Percentiles rank a stretch among this genome's conserved stretches.
These are phyloP conservation scores for Fusarium domesticum DNA, from an alignment of 2,329 filamentous ascomycete species.

Conservation along the genomic window DNA sequence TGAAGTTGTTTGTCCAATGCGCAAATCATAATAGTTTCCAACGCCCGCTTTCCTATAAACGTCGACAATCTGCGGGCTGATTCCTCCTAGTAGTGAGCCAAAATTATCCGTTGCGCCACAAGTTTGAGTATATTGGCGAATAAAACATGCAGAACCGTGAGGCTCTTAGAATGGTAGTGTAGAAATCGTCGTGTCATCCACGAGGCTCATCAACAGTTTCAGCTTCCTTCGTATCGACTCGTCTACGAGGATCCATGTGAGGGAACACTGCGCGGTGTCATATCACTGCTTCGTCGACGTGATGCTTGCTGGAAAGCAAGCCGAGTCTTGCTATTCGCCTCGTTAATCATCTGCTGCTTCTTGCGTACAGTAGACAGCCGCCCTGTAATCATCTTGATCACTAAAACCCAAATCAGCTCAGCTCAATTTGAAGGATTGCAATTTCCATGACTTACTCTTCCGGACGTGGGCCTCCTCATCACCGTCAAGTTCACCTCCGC, in stretches of 20 bases:
- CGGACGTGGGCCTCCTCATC: constrained; percentile 72
- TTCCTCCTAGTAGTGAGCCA: constrained; percentile 27
- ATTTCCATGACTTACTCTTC: constrained; percentile 56
- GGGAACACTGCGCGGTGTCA: constrained; percentile 53
- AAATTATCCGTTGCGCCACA: constrained; percentile 19
- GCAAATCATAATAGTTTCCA: constrained; percentile 10
- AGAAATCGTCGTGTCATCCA: constrained; percentile 18
- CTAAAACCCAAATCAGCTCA: constrained; percentile 37
- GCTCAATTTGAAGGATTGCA: neutral
- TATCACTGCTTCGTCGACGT: constrained; percentile 54
- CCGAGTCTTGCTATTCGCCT: constrained; percentile 50
- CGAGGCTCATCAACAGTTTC: constrained; percentile 7
- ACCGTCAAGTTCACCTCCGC: constrained; percentile 54
- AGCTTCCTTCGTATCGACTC: neutral
- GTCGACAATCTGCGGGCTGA: constrained; percentile 25
- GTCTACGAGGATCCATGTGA: constrained; percentile 41
- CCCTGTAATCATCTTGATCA: constrained; percentile 61
- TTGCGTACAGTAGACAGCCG: constrained; percentile 56
- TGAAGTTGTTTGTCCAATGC: constrained; percentile 20
- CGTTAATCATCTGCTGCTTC: constrained; percentile 60
- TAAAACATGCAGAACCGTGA: constrained; percentile 22
- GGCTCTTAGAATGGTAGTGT: constrained; percentile 23
- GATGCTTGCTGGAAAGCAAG: constrained; percentile 41
- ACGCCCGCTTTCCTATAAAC: constrained; percentile 28
- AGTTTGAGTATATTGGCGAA: constrained; percentile 20